phyloP scores from a whole-genome alignment of 1,284 basidiomycete genomes.

The Malassezia dermatis region DNA sequence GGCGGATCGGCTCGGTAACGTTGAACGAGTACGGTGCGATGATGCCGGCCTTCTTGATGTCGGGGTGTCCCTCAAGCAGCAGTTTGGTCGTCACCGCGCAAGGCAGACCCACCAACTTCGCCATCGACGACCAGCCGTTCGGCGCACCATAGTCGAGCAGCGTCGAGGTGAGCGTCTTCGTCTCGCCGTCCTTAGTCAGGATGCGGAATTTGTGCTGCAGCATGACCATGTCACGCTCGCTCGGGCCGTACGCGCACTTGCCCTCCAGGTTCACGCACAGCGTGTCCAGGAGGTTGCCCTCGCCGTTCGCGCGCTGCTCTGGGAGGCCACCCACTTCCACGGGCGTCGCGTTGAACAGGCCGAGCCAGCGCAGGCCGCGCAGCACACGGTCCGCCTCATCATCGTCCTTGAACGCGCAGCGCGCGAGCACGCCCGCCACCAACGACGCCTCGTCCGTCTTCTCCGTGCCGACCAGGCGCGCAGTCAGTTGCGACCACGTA shows the following conservation, averaged over 20 bases:
- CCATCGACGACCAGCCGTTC: constrained; percentile 84
- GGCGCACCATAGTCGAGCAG: constrained; percentile 77
- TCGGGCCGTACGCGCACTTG: constrained; percentile 79
- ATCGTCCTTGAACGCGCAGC: constrained; percentile 28
- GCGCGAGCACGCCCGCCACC: constrained; percentile 28
- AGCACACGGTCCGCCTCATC: constrained; percentile 33
- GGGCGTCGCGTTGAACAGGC: constrained; percentile 64
- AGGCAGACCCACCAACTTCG: constrained; percentile 79
- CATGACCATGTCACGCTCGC: constrained; percentile 91
- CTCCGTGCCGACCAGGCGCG: constrained; percentile 66
- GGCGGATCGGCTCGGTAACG: constrained; percentile 43
- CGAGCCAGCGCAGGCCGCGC: constrained; percentile 68
- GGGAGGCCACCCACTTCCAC: constrained; percentile 42
- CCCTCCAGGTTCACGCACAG: constrained; percentile 81
- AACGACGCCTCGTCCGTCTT: constrained; percentile 54
- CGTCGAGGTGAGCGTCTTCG: constrained; percentile 81
- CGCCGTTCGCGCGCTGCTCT: constrained; percentile 57
- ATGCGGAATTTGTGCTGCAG: constrained; percentile 70
- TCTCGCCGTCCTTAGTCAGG: constrained; percentile 51
- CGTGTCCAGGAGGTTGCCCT: constrained; percentile 79
- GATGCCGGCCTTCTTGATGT: constrained; percentile 57
- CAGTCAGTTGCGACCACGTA: constrained; percentile 59
- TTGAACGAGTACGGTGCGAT: constrained; percentile 78
- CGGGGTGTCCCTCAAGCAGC: constrained; percentile 58
- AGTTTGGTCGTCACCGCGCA: constrained; percentile 74